Conservation (phyloP, 805 yeast species). For the Kluyveromyces starmeri region DNA sequence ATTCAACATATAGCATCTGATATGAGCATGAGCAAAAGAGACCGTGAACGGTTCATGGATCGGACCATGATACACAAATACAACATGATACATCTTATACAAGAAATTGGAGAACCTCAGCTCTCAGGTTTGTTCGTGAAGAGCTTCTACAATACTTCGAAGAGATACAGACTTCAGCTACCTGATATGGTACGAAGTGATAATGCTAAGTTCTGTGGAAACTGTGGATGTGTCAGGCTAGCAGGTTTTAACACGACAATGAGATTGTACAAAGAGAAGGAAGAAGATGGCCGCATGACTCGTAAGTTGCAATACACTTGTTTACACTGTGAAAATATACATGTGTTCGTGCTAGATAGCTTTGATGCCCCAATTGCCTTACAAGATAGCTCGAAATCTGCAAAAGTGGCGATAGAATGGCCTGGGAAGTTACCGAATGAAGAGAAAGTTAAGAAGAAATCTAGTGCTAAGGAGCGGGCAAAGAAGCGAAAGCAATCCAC, state of each 20-base stretch:
- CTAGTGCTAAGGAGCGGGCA: slow-evolving; percentile 31
- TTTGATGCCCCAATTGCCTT: slow-evolving; percentile 6
- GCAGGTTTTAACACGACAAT: slow-evolving; percentile 25
- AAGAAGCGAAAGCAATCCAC: slow-evolving; percentile 41
- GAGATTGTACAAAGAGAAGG: slow-evolving; percentile 10
- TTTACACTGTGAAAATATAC: slow-evolving; percentile 18
- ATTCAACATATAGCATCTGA: too few species aligned
- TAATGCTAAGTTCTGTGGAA: slow-evolving; percentile 23
- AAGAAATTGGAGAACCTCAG: slow-evolving; percentile 15
- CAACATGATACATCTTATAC: slow-evolving; percentile 20
- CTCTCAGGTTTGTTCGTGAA: slow-evolving; percentile 25
- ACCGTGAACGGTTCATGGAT: slow-evolving; percentile 20
- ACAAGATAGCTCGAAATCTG: slow-evolving; percentile 1
- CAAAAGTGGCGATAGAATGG: not conserved
- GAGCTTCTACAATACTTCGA: slow-evolving; percentile 24
- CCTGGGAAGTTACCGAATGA: not conserved
- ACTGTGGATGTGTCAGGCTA: slow-evolving; percentile 25
- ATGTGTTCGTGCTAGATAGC: not conserved
- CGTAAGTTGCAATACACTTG: slow-evolving; percentile 23
- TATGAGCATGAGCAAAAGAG: too few species aligned
- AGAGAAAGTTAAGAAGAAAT: slow-evolving; percentile 9
- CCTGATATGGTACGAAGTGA: slow-evolving; percentile 17
- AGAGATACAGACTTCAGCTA: slow-evolving; percentile 20
- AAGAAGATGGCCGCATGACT: not conserved
- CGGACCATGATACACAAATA: slow-evolving; percentile 22